These are phyloP conservation scores for Citrus sp. DNA, from an alignment of 345 rosid genomes.

Conservation along the genomic window DNA sequence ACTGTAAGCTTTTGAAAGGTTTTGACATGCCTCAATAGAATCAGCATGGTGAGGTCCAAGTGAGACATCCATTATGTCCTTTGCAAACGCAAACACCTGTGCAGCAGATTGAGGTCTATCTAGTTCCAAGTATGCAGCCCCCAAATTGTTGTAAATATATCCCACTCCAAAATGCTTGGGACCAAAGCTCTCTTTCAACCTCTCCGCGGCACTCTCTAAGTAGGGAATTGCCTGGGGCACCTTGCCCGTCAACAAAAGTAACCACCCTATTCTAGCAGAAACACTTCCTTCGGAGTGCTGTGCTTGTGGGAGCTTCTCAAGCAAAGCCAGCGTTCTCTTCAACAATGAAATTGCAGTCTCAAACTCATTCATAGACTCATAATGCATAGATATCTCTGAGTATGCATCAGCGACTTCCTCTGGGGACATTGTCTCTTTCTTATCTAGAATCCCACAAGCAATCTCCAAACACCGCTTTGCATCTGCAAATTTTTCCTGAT, in stretches of 20 bases:
- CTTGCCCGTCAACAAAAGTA: constrained; percentile 73
- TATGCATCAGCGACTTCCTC: constrained; percentile 84
- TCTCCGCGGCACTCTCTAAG: constrained; percentile 83
- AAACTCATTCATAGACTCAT: constrained; percentile 81
- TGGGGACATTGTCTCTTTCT: constrained; percentile 64
- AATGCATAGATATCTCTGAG: constrained; percentile 88
- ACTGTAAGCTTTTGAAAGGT: constrained; percentile 83
- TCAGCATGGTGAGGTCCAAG: constrained; percentile 93
- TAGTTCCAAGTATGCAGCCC: constrained; percentile 89
- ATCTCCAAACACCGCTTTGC: constrained; percentile 74
- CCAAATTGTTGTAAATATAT: constrained; percentile 86
- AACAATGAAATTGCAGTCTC: constrained; percentile 74
- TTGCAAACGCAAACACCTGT: constrained; percentile 90
- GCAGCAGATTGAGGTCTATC: constrained; percentile 94
- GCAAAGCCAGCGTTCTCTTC: constrained; percentile 64
- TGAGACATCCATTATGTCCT: constrained; percentile 89
- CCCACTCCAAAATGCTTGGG: constrained; percentile 92
- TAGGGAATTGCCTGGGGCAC: constrained; percentile 84
- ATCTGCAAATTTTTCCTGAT: constrained; percentile 64
- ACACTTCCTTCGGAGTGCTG: constrained; percentile 87
- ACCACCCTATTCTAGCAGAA: constrained; percentile 93
- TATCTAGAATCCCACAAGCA: constrained; percentile 75
- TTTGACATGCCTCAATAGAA: constrained; percentile 88
- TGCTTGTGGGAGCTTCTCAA: constrained; percentile 85
- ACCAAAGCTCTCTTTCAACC: constrained; percentile 85